phyloP scores from a whole-genome alignment of 2,329 filamentous ascomycete genomes.

The Periconia sp. region DNA sequence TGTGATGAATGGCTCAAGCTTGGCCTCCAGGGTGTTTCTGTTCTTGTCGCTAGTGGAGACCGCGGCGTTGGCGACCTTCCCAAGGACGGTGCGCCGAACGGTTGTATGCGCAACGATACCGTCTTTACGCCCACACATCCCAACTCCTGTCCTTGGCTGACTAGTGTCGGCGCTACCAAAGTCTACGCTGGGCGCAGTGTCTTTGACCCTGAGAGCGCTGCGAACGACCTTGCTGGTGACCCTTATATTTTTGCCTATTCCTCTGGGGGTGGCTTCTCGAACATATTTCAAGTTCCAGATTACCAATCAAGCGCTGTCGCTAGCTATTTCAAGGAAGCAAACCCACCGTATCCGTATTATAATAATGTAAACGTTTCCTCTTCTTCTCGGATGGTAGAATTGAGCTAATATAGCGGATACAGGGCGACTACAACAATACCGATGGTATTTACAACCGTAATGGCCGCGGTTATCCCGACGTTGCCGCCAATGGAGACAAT shows the following conservation, averaged over 20 bases:
- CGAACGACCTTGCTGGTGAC: constrained; percentile 1
- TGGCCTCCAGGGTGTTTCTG: constrained; percentile 55
- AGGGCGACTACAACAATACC: constrained; percentile 48
- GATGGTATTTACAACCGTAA: constrained; percentile 5
- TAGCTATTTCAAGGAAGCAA: constrained; percentile 44
- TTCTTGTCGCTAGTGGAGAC: constrained; percentile 56
- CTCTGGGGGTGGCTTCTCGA: constrained; percentile 52
- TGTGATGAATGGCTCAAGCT: constrained; percentile 56
- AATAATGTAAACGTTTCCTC: neutral
- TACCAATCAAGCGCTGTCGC: constrained; percentile 53
- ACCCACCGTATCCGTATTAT: constrained; percentile 15
- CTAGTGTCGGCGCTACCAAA: constrained; percentile 64
- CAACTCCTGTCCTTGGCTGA: constrained; percentile 59
- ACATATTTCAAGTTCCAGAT: constrained; percentile 51
- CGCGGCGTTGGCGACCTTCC: constrained; percentile 48
- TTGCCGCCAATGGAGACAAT: constrained; percentile 61
- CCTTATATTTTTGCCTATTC: constrained; percentile 1
- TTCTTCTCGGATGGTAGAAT: neutral
- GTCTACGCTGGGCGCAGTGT: neutral
- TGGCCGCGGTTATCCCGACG: constrained; percentile 65
- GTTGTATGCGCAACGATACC: constrained; percentile 35
- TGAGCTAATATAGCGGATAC: neutral
- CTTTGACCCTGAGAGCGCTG: constrained; percentile 31
- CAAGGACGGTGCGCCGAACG: constrained; percentile 15
- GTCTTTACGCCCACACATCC: constrained; percentile 53